Conservation (phyloP, 2,329 filamentous ascomycete species). For the Ramichloridium luteum region DNA sequence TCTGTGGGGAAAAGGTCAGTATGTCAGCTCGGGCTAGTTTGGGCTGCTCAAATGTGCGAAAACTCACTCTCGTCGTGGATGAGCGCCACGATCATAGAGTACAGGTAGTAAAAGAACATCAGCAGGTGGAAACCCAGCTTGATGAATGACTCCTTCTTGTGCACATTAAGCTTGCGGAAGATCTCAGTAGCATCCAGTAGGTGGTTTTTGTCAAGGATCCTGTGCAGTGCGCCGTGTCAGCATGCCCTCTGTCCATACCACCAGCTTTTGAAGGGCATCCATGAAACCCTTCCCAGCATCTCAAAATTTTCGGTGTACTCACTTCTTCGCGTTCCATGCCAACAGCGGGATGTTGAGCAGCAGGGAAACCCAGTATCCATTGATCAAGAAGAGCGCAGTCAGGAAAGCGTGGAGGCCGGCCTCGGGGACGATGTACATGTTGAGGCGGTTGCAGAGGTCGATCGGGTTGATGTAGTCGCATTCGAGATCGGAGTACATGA, state of each 20-base stretch:
- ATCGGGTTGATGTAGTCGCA: constrained; percentile 99
- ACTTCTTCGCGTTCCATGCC: constrained; percentile 97
- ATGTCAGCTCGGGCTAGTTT: too few species aligned
- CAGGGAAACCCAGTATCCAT: constrained; percentile 94
- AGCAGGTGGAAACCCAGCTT: constrained; percentile 97
- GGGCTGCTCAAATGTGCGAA: too few species aligned
- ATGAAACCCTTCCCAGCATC: too few species aligned
- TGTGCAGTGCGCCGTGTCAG: constrained; percentile 34
- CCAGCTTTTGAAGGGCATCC: too few species aligned
- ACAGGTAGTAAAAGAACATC: constrained; percentile 99
- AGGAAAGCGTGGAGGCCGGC: constrained; percentile 93
- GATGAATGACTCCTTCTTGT: constrained; percentile 99
- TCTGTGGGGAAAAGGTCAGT: too few species aligned
- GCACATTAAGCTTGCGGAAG: constrained; percentile 96
- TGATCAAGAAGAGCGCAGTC: constrained; percentile 92
- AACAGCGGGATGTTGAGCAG: constrained; percentile 85
- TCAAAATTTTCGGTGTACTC: too few species aligned
- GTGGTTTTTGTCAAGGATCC: constrained; percentile 95
- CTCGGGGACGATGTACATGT: constrained; percentile 98
- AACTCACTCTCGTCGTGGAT: constrained; percentile 70
- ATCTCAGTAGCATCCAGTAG: constrained; percentile 96
- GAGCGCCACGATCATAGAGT: constrained; percentile 57
- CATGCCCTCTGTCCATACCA: too few species aligned
- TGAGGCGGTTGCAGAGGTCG: constrained; percentile 98
- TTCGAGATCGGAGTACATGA: constrained; percentile 99